These are phyloP conservation scores for Brassica balearica DNA, from an alignment of 441 rosid species.

Conservation along the genomic window DNA sequence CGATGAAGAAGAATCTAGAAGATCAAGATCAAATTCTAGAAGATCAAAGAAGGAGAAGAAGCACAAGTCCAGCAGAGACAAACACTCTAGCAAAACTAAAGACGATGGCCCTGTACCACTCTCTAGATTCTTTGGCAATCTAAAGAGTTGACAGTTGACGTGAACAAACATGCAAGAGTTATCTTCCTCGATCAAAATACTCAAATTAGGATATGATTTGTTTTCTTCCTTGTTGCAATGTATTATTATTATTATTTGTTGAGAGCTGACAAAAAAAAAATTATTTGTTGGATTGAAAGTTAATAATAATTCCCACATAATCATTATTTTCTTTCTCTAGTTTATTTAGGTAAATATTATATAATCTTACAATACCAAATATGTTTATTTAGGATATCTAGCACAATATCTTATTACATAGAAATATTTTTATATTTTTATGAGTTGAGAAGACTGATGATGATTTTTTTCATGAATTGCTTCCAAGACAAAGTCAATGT, in stretches of 20 bases:
- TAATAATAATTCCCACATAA: background rate
- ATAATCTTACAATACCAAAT: background rate
- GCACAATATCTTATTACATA: background rate
- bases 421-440: background rate
- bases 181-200: slow-evolving; percentile 14
- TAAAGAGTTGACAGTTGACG: slow-evolving; percentile 54
- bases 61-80: slow-evolving; percentile 66
- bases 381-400: slow-evolving; percentile 2
- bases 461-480: background rate
- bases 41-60: slow-evolving; percentile 73
- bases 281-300: background rate
- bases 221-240: slow-evolving; percentile 39
- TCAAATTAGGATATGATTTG: slow-evolving; percentile 22
- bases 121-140: slow-evolving; percentile 82
- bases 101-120: slow-evolving; percentile 90
- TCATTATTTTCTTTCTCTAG: background rate
- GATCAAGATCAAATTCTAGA: slow-evolving; percentile 80
- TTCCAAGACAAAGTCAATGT: slow-evolving; percentile 14
- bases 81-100: slow-evolving; percentile 53
- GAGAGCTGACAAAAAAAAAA: too few relatives aligned
- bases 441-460: background rate
- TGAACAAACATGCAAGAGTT: slow-evolving; percentile 8
- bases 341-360: too few relatives aligned
- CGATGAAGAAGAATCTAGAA: slow-evolving; percentile 74
- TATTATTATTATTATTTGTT: background rate